Evolutionary conservation across 805 yeast genomes (phyloP).

Genomic region (Wickerhamomyces chaumierensis): DNA sequence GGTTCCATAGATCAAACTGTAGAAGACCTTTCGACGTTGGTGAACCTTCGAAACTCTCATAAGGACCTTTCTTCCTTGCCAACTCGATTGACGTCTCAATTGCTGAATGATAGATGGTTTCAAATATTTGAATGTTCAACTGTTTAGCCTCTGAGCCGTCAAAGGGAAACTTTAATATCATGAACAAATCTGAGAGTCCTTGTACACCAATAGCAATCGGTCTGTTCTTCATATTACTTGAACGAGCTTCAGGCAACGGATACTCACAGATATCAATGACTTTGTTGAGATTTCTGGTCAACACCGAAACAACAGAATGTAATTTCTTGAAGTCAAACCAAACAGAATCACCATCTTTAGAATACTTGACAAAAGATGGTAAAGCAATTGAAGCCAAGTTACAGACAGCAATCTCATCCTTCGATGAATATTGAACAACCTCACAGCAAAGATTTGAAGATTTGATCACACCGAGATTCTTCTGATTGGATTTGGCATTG

Average conservation of each 20-base stretch:
- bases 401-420: slow-evolving; percentile 93
- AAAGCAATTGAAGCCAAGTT: slow-evolving; percentile 80
- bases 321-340: slow-evolving; percentile 63
- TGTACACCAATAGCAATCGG: slow-evolving; percentile 95
- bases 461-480: slow-evolving; percentile 85
- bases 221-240: slow-evolving; percentile 69
- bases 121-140: slow-evolving; percentile 76
- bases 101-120: slow-evolving; percentile 91
- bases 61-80: slow-evolving; percentile 59
- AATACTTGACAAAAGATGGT: slow-evolving; percentile 58
- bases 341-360: slow-evolving; percentile 28
- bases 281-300: slow-evolving; percentile 65
- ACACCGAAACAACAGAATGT: slow-evolving; percentile 66
- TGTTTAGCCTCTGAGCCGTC: slow-evolving; percentile 66
- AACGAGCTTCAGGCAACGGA: slow-evolving; percentile 66
- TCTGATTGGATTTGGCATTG: slow-evolving; percentile 78
- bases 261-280: slow-evolving; percentile 77
- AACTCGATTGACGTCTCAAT: slow-evolving; percentile 77
- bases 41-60: slow-evolving; percentile 69
- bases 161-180: slow-evolving; percentile 69
- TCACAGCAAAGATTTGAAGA: slow-evolving; percentile 93
- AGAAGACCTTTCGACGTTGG: slow-evolving; percentile 79
- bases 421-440: slow-evolving; percentile 81
- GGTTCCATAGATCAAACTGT: slow-evolving; percentile 83
- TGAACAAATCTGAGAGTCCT: slow-evolving; percentile 84